Base-by-base conservation (phyloP, 768 basidiomycete genomes). In the Agrocybe pediades region DNA sequence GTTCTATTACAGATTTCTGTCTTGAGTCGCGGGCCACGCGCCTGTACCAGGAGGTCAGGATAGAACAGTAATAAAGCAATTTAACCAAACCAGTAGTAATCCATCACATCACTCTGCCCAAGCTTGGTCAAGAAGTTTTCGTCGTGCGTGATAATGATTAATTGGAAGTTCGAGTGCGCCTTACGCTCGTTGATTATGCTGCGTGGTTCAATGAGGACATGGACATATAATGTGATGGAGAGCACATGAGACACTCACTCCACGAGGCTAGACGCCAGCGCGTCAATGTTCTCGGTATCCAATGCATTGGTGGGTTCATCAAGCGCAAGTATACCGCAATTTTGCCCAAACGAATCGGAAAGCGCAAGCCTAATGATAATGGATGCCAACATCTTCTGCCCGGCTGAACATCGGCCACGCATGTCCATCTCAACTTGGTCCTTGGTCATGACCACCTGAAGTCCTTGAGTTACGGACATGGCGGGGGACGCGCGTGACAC, bases 341-440 rank as follows among this genome's bases (percentile, higher is more conserved):
- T 97, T 68, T 95, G 92, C 2, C 94, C 94, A 64, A 99, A 98
- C 2, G 94, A 96, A 66, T 99, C 97, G 5, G 96, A 96, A 23
- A 99, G 79, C 3, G 97, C 97, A 29, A 99, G 85, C 6, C 97
- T 87, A 64, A 99, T 98, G 71, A 98, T 93, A 70, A 98, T 98
- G 19, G 92, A 95, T 9, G 96, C 97, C 54, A 99, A 75, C 82
- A 98, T 98, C 74, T 99, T 99, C 73, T 99, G 97, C 0, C 97
- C 97, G 1, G 97, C 97, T 15, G 92, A 95, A 72, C 97, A 99
- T 58, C 97, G 85, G 21, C 97, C 97, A 52, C 97, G 87, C 97
- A 99, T 99, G 71, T 98, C 97, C 91, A 99, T 95, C 71, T 98
- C 96, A 6, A 98, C 95, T 64, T 95, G 90, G 68, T 98, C 95